Base-by-base conservation (phyloP, 352 stramenopile species). In the Thalassiosira delicatula region DNA sequence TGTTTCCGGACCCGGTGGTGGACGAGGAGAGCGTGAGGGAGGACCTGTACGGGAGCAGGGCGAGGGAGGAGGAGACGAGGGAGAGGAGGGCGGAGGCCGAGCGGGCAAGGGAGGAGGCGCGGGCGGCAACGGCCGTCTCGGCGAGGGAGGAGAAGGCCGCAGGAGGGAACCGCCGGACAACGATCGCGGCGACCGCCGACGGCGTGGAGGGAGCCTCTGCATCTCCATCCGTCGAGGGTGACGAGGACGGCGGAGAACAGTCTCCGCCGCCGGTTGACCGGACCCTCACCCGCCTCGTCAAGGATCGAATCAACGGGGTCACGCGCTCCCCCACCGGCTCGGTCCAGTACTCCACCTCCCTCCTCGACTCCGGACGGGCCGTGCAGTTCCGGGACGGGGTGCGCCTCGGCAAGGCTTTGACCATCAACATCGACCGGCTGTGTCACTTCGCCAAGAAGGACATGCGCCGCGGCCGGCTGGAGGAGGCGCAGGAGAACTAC, bases 371-470 rank as follows among this genome's bases (percentile, higher is more conserved):
- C 30, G 78, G 70, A 57, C 65, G 79, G 2, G 88, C 88, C 11
- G 78, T 94, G 0, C 74, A 94, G 74, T 94, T 93, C 75, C 84
- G 88, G 12, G 88, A 93, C 23, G 88, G 87, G 17, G 54, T 88
- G 2, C 73, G 87, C n/a, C 51, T 93, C 3, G 82, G 87, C 9
- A 89, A 90, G 59, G 72, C 89, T 19, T 76, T 94, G 3, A 82
- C 63, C n/a, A 80, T 94, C 32, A 94, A 94, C 74, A 56, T 86
- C 0, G 91, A 92, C 60, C 65, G 84, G 35, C 67, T 94, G 0
- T 87, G 71, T 46, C 88, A 94, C 49, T 84, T 89, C 74, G 91
- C 86, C 4, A 93, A 93, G 75, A 90, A 91, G 54, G 76, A 91
- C 57, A 75, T 92, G n/a, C 54, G 46, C 51, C 63, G 87, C 32